phyloP scores from a whole-genome alignment of 139 green algal genomes.

The Desmodesmus armatus region DNA sequence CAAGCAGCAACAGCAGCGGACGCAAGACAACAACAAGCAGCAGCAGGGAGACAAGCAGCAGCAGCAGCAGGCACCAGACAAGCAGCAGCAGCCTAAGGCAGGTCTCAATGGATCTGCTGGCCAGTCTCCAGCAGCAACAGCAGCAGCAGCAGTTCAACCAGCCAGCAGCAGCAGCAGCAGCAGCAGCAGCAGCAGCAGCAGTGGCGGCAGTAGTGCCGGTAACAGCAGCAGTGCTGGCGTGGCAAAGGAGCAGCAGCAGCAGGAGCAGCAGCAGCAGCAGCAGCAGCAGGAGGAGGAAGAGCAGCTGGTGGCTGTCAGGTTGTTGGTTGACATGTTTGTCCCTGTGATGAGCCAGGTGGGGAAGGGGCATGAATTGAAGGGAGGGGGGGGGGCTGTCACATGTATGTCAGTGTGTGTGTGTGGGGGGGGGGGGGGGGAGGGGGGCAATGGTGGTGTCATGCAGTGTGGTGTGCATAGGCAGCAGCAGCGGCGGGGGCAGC shows the following conservation, averaged over 20 bases:
- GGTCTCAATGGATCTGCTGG: too few relatives aligned
- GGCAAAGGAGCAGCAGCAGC: background rate
- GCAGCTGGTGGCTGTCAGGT: slow-evolving; percentile 14
- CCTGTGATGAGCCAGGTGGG: slow-evolving; percentile 35
- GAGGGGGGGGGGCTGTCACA: too few relatives aligned
- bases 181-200: background rate
- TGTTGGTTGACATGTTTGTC: slow-evolving; percentile 38
- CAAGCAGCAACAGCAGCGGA: slow-evolving; percentile 12
- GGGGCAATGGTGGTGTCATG: background rate
- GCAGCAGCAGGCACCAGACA: background rate
- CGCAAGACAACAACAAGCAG: background rate
- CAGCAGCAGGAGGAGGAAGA: background rate
- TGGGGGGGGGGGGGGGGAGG: too few relatives aligned
- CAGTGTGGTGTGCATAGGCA: background rate
- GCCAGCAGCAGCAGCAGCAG: slow-evolving; percentile 1
- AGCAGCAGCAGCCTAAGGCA: background rate
- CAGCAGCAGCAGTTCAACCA: slow-evolving; percentile 43
- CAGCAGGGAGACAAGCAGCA: background rate
- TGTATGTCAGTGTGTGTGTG: too few relatives aligned
- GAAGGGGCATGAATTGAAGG: too few relatives aligned
- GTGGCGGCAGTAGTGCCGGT: background rate
- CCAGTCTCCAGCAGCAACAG: background rate
- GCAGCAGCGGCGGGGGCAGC: background rate
- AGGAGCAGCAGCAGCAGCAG: background rate
- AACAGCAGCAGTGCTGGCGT: background rate